Percentiles rank a stretch among this genome's conserved stretches.
These are phyloP conservation scores for Viridothelium virens DNA, from an alignment of 495 filamentous ascomycete species.

Conservation along the genomic window DNA sequence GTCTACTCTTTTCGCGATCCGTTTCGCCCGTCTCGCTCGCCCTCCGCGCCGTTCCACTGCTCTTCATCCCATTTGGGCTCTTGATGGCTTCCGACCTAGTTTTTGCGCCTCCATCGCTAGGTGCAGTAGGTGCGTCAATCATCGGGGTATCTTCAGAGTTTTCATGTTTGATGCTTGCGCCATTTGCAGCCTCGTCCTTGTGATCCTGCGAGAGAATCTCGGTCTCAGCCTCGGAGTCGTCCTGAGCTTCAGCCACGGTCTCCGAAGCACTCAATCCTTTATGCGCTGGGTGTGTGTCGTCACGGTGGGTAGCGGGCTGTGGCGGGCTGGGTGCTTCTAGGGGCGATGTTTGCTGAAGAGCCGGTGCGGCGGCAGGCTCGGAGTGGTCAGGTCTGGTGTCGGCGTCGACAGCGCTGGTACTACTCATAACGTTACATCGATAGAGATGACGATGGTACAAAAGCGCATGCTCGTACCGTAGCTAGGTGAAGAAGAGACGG, in stretches of 20 bases:
- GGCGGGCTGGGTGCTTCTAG: background rate
- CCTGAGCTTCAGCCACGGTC: background rate
- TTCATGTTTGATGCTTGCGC: constrained; percentile 7
- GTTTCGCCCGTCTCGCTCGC: background rate
- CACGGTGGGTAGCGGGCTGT: background rate
- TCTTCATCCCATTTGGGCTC: constrained; percentile 5
- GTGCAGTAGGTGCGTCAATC: constrained; percentile 4
- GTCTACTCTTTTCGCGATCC: constrained; percentile 3
- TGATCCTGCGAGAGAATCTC: constrained; percentile 8
- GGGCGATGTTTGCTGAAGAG: background rate
- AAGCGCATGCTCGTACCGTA: background rate
- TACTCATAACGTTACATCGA: constrained; percentile 10
- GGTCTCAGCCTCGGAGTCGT: constrained; percentile 14
- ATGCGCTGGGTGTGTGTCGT: background rate
- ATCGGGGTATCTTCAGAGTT: constrained; percentile 2
- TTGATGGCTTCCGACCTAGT: background rate
- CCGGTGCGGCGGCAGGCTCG: background rate
- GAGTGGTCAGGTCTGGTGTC: background rate
- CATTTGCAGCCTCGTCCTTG: constrained; percentile 11
- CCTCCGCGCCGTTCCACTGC: background rate
- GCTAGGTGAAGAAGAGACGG: background rate
- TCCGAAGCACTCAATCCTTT: background rate
- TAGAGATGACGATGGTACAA: background rate
- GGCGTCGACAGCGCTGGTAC: background rate
- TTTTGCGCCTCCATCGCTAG: background rate